These are phyloP conservation scores for Cordyceps tenuipes DNA, from an alignment of 2,329 filamentous ascomycete genomes.

Conservation along the genomic window DNA sequence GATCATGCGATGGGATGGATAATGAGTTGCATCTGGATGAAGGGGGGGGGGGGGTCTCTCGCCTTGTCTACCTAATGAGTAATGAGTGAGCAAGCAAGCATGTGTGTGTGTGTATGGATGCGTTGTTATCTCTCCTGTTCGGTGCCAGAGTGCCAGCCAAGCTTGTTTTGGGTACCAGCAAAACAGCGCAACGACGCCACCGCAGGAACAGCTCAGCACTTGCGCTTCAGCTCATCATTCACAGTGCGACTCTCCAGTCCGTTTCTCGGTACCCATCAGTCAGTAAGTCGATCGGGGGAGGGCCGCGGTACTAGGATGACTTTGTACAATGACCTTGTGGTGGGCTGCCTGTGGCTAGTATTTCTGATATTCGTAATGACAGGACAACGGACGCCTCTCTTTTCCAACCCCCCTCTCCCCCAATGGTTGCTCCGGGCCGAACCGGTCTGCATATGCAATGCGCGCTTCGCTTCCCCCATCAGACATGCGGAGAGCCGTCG, in stretches of 20 bases:
- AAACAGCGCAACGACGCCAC: not conserved
- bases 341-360: too few relatives aligned
- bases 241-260: not conserved
- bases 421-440: not conserved
- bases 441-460: not conserved
- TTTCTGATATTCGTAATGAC: too few relatives aligned
- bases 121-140: not conserved
- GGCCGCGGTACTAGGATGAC: too few relatives aligned
- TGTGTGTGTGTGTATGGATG: not conserved
- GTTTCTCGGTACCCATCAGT: not conserved
- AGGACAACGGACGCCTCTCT: too few relatives aligned
- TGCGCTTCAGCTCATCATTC: not conserved
- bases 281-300: not conserved
- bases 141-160: not conserved
- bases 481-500: not conserved
- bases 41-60: not conserved
- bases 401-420: too few relatives aligned
- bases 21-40: conserved; percentile 1
- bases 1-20: not conserved
- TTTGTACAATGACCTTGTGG: too few relatives aligned
- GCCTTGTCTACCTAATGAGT: not conserved
- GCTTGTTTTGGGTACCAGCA: not conserved
- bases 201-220: not conserved
- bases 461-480: not conserved
- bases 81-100: not conserved